These are phyloP conservation scores for Thecaphora frezii DNA, from an alignment of 1,284 basidiomycete species.

Conservation along the genomic window DNA sequence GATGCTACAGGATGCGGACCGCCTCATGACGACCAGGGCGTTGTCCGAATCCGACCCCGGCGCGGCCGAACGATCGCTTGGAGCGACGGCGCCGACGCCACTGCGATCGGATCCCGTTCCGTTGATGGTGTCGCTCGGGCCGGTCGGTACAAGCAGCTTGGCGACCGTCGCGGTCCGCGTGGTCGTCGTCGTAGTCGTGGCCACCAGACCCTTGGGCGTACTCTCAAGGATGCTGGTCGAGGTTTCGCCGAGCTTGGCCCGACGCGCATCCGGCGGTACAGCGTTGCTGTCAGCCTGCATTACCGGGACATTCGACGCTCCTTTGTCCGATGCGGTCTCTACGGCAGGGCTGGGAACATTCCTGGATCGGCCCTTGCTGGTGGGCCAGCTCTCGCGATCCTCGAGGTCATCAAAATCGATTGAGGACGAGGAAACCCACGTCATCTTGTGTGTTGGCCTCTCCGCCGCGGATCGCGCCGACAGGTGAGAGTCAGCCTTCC, in stretches of 20 bases:
- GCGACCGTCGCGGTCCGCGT: slow-evolving; percentile 14
- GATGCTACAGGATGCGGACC: slow-evolving; percentile 31
- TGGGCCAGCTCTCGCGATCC: slow-evolving; percentile 46
- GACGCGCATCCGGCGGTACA: neutral
- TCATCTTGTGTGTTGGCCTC: neutral
- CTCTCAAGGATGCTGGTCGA: slow-evolving; percentile 18
- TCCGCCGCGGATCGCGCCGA: neutral
- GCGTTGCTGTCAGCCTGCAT: too few relatives aligned
- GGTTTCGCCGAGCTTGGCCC: slow-evolving; percentile 11
- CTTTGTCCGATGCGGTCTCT: neutral
- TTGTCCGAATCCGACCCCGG: neutral
- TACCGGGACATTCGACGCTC: too few relatives aligned
- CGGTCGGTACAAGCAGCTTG: slow-evolving; percentile 1
- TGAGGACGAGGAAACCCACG: slow-evolving; percentile 3
- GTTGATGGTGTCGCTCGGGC: too few relatives aligned
- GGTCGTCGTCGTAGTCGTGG: slow-evolving; percentile 32
- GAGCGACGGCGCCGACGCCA: neutral
- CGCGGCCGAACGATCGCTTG: neutral
- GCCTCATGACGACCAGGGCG: neutral
- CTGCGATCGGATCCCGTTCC: neutral
- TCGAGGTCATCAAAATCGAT: slow-evolving; percentile 13
- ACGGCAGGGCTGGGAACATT: neutral
- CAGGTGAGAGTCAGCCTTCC: too few relatives aligned
- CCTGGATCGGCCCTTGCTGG: slow-evolving; percentile 9
- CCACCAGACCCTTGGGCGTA: slow-evolving; percentile 12